Evolutionary conservation across 2,329 filamentous ascomycete species (phyloP).

Genomic region (Trichoderma pleuroti): DNA sequence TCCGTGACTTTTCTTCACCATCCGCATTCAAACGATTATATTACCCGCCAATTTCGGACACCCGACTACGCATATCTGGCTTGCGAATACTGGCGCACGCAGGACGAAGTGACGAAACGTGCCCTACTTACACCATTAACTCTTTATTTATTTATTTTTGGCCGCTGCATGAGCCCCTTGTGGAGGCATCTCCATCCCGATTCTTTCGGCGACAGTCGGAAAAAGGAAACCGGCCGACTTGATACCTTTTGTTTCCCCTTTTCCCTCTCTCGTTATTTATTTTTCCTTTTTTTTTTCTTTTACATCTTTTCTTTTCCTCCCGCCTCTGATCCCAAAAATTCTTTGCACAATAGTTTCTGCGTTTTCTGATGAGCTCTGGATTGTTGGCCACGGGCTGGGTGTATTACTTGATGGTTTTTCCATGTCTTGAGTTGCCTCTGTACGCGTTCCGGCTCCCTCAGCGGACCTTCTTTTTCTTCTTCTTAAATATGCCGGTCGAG

Average conservation of each 20-base stretch:
- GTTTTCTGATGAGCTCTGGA: constrained; percentile 28
- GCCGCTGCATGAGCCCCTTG: constrained; percentile 25
- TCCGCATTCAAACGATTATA: constrained; percentile 33
- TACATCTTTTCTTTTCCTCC: constrained; percentile 23
- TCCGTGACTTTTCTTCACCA: constrained; percentile 26
- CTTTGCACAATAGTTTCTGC: constrained; percentile 34
- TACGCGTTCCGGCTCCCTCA: constrained; percentile 22
- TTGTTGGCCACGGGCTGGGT: constrained; percentile 34
- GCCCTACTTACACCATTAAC: constrained; percentile 32
- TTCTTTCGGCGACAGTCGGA: constrained; percentile 27
- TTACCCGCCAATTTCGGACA: constrained; percentile 31
- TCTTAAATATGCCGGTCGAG: constrained; percentile 5
- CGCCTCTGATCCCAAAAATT: constrained; percentile 30
- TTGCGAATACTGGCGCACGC: constrained; percentile 37
- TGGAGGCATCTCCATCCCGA: constrained; percentile 23
- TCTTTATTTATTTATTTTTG: constrained; percentile 19
- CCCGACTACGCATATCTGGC: constrained; percentile 30
- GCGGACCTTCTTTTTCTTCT: not conserved
- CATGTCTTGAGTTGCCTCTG: constrained; percentile 31
- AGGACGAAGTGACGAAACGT: constrained; percentile 41
- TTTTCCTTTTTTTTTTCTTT: constrained; percentile 19
- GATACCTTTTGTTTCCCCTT: constrained; percentile 34
- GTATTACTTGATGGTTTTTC: constrained; percentile 37
- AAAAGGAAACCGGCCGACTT: constrained; percentile 31
- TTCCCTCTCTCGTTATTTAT: not conserved